A percentile compares a stretch with the other conserved stretches of the same genome.
Evolutionary conservation across 2,329 filamentous ascomycete species (phyloP).

Genomic region (Cytospora leucostoma): DNA sequence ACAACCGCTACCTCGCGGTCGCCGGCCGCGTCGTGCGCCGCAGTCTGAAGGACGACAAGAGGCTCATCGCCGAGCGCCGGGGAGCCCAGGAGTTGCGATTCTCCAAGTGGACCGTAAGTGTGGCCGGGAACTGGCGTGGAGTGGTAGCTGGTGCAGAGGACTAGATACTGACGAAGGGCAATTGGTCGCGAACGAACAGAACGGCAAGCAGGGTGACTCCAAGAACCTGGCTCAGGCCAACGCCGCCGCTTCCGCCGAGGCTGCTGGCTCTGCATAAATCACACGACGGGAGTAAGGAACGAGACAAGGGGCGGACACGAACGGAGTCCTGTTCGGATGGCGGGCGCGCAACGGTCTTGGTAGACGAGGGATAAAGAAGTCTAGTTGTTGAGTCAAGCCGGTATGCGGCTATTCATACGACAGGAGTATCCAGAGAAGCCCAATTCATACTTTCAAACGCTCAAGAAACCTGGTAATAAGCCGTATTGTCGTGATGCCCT

Average conservation of each 20-base stretch:
- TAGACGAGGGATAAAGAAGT: not conserved
- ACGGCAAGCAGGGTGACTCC: constrained; percentile 90
- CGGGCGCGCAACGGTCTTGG: not conserved
- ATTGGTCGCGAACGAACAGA: constrained; percentile 55
- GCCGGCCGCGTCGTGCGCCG: constrained; percentile 93
- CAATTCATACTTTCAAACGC: constrained; percentile 16
- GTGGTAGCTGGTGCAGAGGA: not conserved
- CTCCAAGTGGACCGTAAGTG: constrained; percentile 91
- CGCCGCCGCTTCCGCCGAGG: constrained; percentile 39
- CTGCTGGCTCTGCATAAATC: constrained; percentile 34
- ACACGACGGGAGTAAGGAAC: not conserved
- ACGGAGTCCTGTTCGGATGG: not conserved
- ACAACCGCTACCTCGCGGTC: constrained; percentile 99
- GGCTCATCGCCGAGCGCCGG: constrained; percentile 83
- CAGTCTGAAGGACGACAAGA: constrained; percentile 94
- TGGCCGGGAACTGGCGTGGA: not conserved
- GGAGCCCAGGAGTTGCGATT: constrained; percentile 89
- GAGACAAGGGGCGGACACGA: not conserved
- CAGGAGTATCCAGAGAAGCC: not conserved
- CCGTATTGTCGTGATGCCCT: not conserved
- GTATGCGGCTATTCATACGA: constrained; percentile 7
- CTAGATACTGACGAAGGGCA: constrained; percentile 31
- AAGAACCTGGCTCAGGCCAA: constrained; percentile 69
- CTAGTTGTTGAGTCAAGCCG: not conserved
- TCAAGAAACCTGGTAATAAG: not conserved